Evolutionary conservation across 2,329 filamentous ascomycete genomes (phyloP), one percentile per base, ranked within the genome.

Genomic region (Stachybotrys echinatus): DNA sequence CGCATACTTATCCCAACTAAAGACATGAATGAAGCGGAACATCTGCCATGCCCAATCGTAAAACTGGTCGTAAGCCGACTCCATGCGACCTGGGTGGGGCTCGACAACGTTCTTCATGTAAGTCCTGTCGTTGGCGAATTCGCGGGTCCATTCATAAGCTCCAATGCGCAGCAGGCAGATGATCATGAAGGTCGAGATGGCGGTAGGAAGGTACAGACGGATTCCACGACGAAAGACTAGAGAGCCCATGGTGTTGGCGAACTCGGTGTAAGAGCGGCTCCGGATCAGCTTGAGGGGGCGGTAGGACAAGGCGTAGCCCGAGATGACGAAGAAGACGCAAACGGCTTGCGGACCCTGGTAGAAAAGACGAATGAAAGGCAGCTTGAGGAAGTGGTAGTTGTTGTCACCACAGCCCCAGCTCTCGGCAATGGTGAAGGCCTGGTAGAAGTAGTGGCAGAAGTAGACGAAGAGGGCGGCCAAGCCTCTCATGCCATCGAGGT

Each of bases 261-360:
- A 71, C 14, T 70, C 71, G 31, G 68, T 58, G 42, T 62, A 63
- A 38, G 57, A 57, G n/a, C 65, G 63, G 49, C 55, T 65, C 42
- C 72, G 71, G 21, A 69, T 62, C 45, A 77, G 67, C 53, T 73
- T 75, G n/a, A 81, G 57, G 1, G 77, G 75, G 43, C 72, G 72
- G 49, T 83, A 73, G 23, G 75, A 77, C 12, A 85, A 69, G 3
- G 80, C 82, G 62, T 83, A 84, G 19, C 81, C 81, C 1, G 79
- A 81, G 42, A 84, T 78, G 58, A 83, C 75, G 59, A 83, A 84
- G 69, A 85, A 85, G 55, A 83, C 65, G 62, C 75, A 78, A 38
- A 84, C 80, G 56, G 79, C 79, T 0, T 78, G 74, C 3, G 76
- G 77, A 1, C 79, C 80, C 47, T 76, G 75, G 59, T 76, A 82